A percentile compares a stretch with the other conserved stretches of the same genome.
Conservation (phyloP, 108 stramenopile species). For the Cylindrotheca fusiformis region DNA sequence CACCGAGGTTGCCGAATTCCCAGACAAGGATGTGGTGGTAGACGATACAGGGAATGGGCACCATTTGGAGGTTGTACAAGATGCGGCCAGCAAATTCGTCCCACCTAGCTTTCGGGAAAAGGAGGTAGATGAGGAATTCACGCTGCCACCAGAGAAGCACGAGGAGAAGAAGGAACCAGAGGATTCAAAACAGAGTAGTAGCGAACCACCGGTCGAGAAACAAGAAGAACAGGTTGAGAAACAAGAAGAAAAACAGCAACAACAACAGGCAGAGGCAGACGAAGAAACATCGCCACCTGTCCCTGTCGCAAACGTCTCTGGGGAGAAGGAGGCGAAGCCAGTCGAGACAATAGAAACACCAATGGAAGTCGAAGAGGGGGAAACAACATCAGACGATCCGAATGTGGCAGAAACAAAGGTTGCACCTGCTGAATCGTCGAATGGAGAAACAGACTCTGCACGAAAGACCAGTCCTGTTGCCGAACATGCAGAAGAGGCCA, state of each 20-base stretch:
- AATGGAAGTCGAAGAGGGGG: conserved; percentile 12
- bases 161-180: conserved; percentile 9
- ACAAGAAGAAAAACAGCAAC: not conserved
- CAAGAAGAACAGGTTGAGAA: not conserved
- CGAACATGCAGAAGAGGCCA: not conserved
- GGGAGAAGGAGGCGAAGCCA: not conserved
- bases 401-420: not conserved
- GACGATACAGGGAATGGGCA: conserved; percentile 68
- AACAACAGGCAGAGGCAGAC: not conserved
- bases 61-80: conserved; percentile 26
- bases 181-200: conserved; percentile 18
- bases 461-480: too few relatives aligned
- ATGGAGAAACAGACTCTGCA: too few relatives aligned
- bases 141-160: not conserved
- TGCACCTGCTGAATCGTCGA: too few relatives aligned
- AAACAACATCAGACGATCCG: not conserved
- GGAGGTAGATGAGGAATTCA: conserved; percentile 8
- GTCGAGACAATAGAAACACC: conserved; percentile 3
- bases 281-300: conserved; percentile 6
- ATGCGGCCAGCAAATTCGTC: conserved; percentile 32
- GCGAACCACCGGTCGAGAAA: not conserved
- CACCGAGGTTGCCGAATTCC: conserved; percentile 70
- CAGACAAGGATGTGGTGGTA: conserved; percentile 82
- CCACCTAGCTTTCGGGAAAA: too few relatives aligned
- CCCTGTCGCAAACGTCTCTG: not conserved